Evolutionary conservation across 345 rosid species (phyloP), one percentile per base, ranked within the genome.

Genomic region (Anastatica hierochuntica): DNA sequence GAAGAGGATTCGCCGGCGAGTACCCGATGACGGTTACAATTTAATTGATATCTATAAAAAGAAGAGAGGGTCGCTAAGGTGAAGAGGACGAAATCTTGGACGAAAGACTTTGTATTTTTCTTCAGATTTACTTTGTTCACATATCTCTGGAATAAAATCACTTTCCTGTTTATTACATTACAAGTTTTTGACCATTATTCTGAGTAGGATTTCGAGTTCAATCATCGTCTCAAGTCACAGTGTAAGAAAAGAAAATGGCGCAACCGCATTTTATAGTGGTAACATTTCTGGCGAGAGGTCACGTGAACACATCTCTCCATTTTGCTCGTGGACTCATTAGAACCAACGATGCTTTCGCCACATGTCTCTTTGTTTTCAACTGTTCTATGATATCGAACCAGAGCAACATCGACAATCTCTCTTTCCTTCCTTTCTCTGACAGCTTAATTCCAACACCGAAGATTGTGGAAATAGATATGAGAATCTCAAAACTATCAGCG

Each of bases 291-390:
- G 74, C 72, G 0, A 84, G 72, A 51, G 94, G 96, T 50, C 94
- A 83, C 71, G 60, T 83, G 16, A 87, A 83, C 66, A 94, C 94
- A 2, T n/a, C 67, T 66, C 78, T 81, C 74, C 80, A 73, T 24
- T 78, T 83, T 16, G 82, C 94, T 62, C 77, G 62, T 62, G 72
- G 79, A 10, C 74, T 87, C 16, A 34, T 76, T 5, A 63, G 53
- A 29, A 42, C 39, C 4, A 45, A 53, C 13, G 87, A 89, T 0
- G 71, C 92, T 59, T 62, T 76, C 9, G 49, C 60, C 53, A 81
- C 79, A 29, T 33, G 48, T 10, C 17, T 68, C 63, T 64, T 56
- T 17, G 80, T 70, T 43, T 27, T 33, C 64, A 72, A 75, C 43
- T 67, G 53, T 43, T 72, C 83, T 57, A 66, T 37, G 55, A 30